Evolutionary conservation across 2,329 filamentous ascomycete genomes (phyloP).

Genomic region (Stemphylium vesicarium): DNA sequence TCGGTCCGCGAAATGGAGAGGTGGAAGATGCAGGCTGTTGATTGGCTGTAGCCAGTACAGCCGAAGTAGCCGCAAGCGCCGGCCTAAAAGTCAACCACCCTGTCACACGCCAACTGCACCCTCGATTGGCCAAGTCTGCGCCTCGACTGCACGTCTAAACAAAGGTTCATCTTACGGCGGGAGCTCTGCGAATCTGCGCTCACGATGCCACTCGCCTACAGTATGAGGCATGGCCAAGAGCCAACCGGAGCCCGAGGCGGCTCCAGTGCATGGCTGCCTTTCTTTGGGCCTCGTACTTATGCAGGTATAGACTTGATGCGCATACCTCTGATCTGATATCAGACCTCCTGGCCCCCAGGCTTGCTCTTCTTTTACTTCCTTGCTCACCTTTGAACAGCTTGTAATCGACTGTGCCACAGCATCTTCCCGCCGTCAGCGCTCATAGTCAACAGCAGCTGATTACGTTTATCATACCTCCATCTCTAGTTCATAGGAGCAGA

Average conservation of each 20-base stretch:
- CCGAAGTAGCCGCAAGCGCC: slow-evolving; percentile 37
- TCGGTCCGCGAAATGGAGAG: slow-evolving; percentile 12
- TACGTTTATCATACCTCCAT: not conserved
- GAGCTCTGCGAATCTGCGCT: slow-evolving; percentile 38
- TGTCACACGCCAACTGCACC: slow-evolving; percentile 37
- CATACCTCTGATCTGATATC: slow-evolving; percentile 31
- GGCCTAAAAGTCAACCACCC: slow-evolving; percentile 23
- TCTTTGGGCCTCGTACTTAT: slow-evolving; percentile 29
- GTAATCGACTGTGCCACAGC: slow-evolving; percentile 7
- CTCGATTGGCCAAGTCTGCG: slow-evolving; percentile 42
- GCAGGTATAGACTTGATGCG: slow-evolving; percentile 29
- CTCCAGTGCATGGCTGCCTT: slow-evolving; percentile 26
- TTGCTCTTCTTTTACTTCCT: not conserved
- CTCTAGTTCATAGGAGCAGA: not conserved
- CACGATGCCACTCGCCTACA: slow-evolving; percentile 30
- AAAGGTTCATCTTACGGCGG: slow-evolving; percentile 33
- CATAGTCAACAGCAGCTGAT: not conserved
- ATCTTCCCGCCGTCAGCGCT: not conserved
- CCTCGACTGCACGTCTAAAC: slow-evolving; percentile 38
- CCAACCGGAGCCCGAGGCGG: slow-evolving; percentile 38
- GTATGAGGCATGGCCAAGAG: slow-evolving; percentile 28
- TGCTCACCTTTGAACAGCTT: slow-evolving; percentile 4
- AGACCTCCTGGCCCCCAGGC: slow-evolving; percentile 34
- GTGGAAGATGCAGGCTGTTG: slow-evolving; percentile 19
- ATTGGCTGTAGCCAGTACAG: slow-evolving; percentile 31